Evolutionary conservation across 129 eudicot genomes (phyloP).

Genomic region (Flaveria brownii): DNA sequence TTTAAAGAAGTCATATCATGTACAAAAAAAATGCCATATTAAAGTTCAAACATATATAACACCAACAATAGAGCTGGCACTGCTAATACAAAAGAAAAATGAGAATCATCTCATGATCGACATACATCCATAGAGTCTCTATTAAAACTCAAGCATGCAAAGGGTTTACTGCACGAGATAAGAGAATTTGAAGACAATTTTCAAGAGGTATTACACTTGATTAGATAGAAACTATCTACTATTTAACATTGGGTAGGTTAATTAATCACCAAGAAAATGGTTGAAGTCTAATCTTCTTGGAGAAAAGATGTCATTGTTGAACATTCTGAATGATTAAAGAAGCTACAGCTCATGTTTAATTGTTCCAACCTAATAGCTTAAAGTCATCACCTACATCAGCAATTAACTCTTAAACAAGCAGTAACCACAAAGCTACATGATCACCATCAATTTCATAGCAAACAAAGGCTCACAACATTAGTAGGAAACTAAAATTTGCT

Average conservation of each 20-base stretch:
- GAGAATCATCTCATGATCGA: constrained; percentile 4
- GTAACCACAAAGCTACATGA: neutral
- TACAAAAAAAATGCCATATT: neutral
- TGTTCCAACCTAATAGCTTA: neutral
- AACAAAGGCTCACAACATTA: neutral
- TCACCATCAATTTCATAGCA: neutral
- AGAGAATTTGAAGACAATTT: constrained; percentile 1
- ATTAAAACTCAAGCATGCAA: constrained; percentile 12
- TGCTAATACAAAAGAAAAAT: constrained; percentile 3
- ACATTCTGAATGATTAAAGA: neutral
- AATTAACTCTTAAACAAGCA: neutral
- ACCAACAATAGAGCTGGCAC: neutral
- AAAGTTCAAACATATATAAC: neutral
- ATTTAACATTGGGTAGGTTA: neutral
- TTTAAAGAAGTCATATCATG: neutral
- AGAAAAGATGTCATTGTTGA: neutral
- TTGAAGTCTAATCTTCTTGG: neutral
- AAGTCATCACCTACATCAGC: neutral
- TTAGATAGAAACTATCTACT: neutral
- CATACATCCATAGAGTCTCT: neutral
- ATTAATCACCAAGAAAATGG: neutral
- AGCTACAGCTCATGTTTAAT: neutral
- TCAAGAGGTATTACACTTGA: neutral
- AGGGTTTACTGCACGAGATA: neutral
- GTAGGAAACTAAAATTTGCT: neutral